Evolutionary conservation across 805 yeast species (phyloP).

Genomic region (Komagataella pastoris): DNA sequence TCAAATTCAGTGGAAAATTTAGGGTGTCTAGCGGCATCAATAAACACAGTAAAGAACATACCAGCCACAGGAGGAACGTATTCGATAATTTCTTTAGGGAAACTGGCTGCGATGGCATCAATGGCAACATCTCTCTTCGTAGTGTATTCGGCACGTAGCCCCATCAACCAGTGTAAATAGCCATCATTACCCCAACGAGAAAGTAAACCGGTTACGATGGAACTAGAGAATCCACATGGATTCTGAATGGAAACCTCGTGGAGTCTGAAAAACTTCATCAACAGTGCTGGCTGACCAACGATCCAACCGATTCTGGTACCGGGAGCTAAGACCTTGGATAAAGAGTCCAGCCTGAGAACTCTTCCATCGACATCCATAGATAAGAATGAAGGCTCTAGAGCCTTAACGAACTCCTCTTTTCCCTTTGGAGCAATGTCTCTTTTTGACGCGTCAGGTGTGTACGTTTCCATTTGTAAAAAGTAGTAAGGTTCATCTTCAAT

Average conservation of each 20-base stretch:
- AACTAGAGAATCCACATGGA: conserved; percentile 70
- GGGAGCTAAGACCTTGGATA: conserved; percentile 87
- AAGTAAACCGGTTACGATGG: conserved; percentile 56
- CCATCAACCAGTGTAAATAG: conserved; percentile 80
- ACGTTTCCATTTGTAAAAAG: conserved; percentile 85
- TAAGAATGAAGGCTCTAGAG: conserved; percentile 65
- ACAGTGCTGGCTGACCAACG: conserved; percentile 49
- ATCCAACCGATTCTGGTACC: conserved; percentile 87
- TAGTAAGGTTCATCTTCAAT: conserved; percentile 97
- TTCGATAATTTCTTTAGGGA: conserved; percentile 31
- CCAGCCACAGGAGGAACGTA: conserved; percentile 66
- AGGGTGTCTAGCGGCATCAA: conserved; percentile 77
- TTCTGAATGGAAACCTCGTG: conserved; percentile 76
- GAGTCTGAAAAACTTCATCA: conserved; percentile 55
- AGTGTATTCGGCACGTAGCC: conserved; percentile 71
- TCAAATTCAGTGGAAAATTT: conserved; percentile 43
- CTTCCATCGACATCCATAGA: conserved; percentile 77
- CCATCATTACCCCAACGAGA: conserved; percentile 86
- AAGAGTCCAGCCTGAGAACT: conserved; percentile 79
- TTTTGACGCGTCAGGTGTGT: conserved; percentile 30
- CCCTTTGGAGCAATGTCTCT: conserved; percentile 11
- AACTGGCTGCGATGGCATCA: conserved; percentile 50
- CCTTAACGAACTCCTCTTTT: conserved; percentile 54
- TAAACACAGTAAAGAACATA: conserved; percentile 66
- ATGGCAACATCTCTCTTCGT: conserved; percentile 79